Conservation (phyloP, 2,329 filamentous ascomycete species). For the Fusarium falciforme region DNA sequence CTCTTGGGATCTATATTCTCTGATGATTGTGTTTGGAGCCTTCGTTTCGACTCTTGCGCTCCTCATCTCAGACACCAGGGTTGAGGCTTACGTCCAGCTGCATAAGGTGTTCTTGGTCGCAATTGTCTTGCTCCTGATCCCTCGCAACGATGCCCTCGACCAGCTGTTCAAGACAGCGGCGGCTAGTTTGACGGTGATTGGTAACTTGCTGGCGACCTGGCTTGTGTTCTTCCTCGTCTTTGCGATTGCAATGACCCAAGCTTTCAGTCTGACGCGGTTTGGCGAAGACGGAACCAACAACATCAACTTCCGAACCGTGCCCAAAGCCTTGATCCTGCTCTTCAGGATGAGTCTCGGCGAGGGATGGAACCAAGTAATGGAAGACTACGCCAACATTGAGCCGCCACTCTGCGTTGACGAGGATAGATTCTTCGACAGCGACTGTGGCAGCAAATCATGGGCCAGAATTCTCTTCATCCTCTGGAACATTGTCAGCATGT, state of each 20-base stretch:
- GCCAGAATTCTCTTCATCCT: constrained; percentile 89
- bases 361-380: constrained; percentile 97
- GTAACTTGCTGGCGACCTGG: constrained; percentile 95
- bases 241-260: constrained; percentile 94
- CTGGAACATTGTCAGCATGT: constrained; percentile 99
- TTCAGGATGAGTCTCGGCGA: constrained; percentile 95
- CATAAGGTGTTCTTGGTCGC: constrained; percentile 96
- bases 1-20: constrained; percentile 93
- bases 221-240: constrained; percentile 96
- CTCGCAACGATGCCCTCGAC: constrained; percentile 95
- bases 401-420: constrained; percentile 84
- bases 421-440: constrained; percentile 81
- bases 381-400: constrained; percentile 86
- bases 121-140: constrained; percentile 89
- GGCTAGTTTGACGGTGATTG: constrained; percentile 89
- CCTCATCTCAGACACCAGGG: constrained; percentile 69
- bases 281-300: constrained; percentile 78
- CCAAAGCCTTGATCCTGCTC: constrained; percentile 91
- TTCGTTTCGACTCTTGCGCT: constrained; percentile 84
- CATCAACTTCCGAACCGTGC: constrained; percentile 92
- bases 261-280: constrained; percentile 94
- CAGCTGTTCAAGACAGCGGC: constrained; percentile 99
- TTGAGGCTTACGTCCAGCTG: constrained; percentile 78
- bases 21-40: constrained; percentile 82
- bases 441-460: constrained; percentile 93